phyloP scores from a whole-genome alignment of 768 basidiomycete species.

The Lepiota brunneoincarnata region DNA sequence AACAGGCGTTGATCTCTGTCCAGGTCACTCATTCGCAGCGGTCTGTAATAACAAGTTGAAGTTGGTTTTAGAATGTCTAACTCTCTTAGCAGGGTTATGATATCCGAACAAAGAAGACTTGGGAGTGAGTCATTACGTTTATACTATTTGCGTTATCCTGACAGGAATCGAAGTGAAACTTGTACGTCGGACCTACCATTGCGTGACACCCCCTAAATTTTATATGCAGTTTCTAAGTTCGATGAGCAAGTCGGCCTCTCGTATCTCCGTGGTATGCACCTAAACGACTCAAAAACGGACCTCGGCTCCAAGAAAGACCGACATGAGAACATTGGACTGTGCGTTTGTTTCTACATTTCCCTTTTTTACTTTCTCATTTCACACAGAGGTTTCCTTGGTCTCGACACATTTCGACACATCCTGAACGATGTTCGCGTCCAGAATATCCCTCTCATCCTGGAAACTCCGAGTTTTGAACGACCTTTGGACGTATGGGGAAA shows the following conservation, averaged over 20 bases:
- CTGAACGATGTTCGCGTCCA: constrained; percentile 66
- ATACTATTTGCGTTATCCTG: neutral
- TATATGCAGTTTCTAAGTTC: constrained; percentile 54
- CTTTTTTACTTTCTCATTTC: neutral
- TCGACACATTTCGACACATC: constrained; percentile 61
- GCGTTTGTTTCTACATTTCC: constrained; percentile 24
- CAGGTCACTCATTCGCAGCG: constrained; percentile 79
- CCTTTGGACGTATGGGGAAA: constrained; percentile 62
- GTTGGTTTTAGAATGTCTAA: neutral
- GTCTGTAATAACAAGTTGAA: constrained; percentile 32
- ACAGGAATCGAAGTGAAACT: neutral
- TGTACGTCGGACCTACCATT: neutral
- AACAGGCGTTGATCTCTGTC: neutral
- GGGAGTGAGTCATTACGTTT: constrained; percentile 51
- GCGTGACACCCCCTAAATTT: neutral
- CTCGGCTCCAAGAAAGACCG: constrained; percentile 69
- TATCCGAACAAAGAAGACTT: constrained; percentile 67
- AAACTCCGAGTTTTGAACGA: constrained; percentile 73
- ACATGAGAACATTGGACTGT: constrained; percentile 86
- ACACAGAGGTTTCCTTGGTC: constrained; percentile 63
- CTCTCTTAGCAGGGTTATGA: constrained; percentile 63
- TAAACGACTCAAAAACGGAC: constrained; percentile 78
- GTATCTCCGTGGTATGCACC: constrained; percentile 80
- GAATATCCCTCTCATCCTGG: constrained; percentile 75
- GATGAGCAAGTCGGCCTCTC: constrained; percentile 64